A percentile compares a stretch with the other conserved stretches of the same genome.
Evolutionary conservation across 2,329 filamentous ascomycete genomes (phyloP).

Genomic region (Boeremia exigua): DNA sequence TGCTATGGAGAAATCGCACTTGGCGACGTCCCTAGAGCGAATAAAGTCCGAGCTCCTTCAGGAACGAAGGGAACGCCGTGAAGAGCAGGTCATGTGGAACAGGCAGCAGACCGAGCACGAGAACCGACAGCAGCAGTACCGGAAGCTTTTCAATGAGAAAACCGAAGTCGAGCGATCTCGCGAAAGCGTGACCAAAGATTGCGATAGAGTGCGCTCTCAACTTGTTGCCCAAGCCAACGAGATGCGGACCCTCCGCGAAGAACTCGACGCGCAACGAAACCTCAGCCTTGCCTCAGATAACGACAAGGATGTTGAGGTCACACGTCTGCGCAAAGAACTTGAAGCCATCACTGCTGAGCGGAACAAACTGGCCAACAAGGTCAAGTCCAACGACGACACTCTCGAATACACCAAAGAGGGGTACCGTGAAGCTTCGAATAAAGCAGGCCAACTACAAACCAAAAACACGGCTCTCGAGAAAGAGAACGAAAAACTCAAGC

Average conservation of each 20-base stretch:
- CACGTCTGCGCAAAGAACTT: slow-evolving; percentile 31
- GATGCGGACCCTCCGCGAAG: slow-evolving; percentile 12
- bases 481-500: slow-evolving; percentile 21
- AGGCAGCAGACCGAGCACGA: slow-evolving; percentile 39
- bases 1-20: slow-evolving; percentile 9
- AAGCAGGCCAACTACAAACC: slow-evolving; percentile 16
- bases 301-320: slow-evolving; percentile 31
- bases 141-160: slow-evolving; percentile 23
- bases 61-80: slow-evolving; percentile 18
- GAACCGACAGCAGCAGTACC: slow-evolving; percentile 28
- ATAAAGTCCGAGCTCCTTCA: slow-evolving; percentile 13
- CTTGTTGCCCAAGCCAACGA: slow-evolving; percentile 24
- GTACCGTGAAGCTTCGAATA: slow-evolving; percentile 54
- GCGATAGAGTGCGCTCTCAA: slow-evolving; percentile 27
- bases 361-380: slow-evolving; percentile 39
- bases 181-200: slow-evolving; percentile 21
- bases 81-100: slow-evolving; percentile 27
- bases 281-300: slow-evolving; percentile 30
- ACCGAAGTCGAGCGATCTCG: slow-evolving; percentile 23
- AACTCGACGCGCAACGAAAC: slow-evolving; percentile 28
- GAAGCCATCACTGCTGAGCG: slow-evolving; percentile 24
- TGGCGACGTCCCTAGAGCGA: slow-evolving; percentile 19
- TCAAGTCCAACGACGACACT: slow-evolving; percentile 49
- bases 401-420: slow-evolving; percentile 63
- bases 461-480: slow-evolving; percentile 21